Base-by-base conservation (phyloP, 164 flowering plant species). In the Kalanchoe fedtschenkoi region DNA sequence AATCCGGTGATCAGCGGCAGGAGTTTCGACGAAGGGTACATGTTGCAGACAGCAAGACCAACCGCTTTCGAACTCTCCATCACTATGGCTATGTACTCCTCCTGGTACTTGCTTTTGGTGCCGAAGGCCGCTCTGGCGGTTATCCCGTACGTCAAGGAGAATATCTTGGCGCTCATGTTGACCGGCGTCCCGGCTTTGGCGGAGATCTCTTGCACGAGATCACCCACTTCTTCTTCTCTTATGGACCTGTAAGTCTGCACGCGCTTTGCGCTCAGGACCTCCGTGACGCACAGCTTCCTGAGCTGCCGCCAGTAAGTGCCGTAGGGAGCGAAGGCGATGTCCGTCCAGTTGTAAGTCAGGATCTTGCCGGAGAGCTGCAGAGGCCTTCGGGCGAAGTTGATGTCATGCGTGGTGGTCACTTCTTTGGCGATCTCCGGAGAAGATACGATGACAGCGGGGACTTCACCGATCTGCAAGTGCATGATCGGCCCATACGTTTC, bases 231-330 rank as follows among this genome's bases (percentile, higher is more conserved):
- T 22, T 51, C 59, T 53, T 63, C 77, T 61, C 83, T 66, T 8
- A 81, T 37, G 13, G 75, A 62, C 43, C 61, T 55, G 28, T 66
- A 72, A 11, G 80, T 77, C 19, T 67, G 61, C 2, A 83, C 77
- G 0, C 79, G 61, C 30, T 70, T 74, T 2, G 66, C 2, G 38
- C 76, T 78, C 8, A 81, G 55, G 30, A 79, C 74, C 55, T 79
- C 79, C 10, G 35, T 5, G 1, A 55, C 33, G 37, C 78, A 78
- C 5, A 81, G 60, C 58, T 75, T 79, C 2, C 79, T 53, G 4
- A 83, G 24, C 38, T 78, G 75, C 35, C 81, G 69, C 87, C 83
- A 82, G 51, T 80, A 73, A 7, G 63, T 61, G 4, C 83, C 83
- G 33, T 75, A 78, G 1, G 81, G 80, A 15, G 81, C 37, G 60